These are phyloP conservation scores for Lippia alba DNA, from an alignment of 305 asterid genomes.

Conservation along the genomic window DNA sequence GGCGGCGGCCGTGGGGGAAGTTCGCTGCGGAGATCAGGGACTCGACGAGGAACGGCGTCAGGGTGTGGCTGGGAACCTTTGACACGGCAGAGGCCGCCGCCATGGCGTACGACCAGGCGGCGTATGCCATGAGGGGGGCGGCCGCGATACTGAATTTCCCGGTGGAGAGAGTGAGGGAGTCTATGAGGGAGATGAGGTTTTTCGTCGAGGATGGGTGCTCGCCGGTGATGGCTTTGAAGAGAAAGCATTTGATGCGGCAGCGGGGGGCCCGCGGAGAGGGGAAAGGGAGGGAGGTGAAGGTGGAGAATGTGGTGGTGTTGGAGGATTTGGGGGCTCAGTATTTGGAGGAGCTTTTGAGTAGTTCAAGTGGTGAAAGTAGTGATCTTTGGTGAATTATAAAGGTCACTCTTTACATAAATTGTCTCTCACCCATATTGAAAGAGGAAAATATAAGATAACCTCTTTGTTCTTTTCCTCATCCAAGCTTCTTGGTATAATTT, in stretches of 20 bases:
- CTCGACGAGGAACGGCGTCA: conserved; percentile 65
- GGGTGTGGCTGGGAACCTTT: conserved; percentile 80
- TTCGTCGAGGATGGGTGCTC: conserved; percentile 48
- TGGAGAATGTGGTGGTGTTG: conserved; percentile 51
- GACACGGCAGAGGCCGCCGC: conserved; percentile 71
- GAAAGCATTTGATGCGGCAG: conserved; percentile 50
- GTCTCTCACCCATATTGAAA: neutral
- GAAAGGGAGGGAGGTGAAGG: conserved; percentile 28
- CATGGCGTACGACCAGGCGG: conserved; percentile 75
- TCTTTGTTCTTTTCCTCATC: neutral
- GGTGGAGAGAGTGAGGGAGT: conserved; percentile 56
- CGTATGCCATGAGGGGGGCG: conserved; percentile 55
- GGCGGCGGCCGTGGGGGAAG: conserved; percentile 70
- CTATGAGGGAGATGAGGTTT: conserved; percentile 45
- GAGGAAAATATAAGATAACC: no score
- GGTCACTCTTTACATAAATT: neutral
- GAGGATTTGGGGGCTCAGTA: conserved; percentile 65
- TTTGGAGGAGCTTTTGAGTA: conserved; percentile 54
- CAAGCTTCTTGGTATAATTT: neutral
- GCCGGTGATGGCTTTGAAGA: conserved; percentile 57
- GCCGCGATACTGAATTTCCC: conserved; percentile 61
- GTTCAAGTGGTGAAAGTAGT: conserved; percentile 27
- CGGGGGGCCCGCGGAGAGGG: conserved; percentile 35
- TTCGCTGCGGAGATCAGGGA: conserved; percentile 73
- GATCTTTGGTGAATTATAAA: conserved; percentile 4